Evolutionary conservation across 768 basidiomycete species (phyloP).

Genomic region (Rubroboletus satanas): DNA sequence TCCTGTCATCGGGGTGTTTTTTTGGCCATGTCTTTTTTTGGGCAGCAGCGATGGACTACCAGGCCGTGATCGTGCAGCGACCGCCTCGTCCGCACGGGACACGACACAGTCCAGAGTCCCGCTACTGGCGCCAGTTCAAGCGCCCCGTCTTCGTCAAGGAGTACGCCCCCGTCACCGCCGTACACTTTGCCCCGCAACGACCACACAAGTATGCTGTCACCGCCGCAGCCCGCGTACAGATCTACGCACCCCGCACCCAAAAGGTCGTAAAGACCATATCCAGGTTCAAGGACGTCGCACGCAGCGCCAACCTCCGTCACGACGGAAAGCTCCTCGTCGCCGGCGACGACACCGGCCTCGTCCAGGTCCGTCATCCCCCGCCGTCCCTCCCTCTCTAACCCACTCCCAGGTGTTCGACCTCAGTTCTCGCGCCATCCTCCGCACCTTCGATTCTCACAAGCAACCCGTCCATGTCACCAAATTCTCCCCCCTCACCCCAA

Average conservation of each 20-base stretch:
- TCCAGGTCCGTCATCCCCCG: conserved; percentile 47
- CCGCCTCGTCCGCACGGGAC: conserved; percentile 55
- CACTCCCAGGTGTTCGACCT: conserved; percentile 79
- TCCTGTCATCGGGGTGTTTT: background rate
- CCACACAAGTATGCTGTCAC: conserved; percentile 97
- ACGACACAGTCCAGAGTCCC: conserved; percentile 69
- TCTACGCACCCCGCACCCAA: conserved; percentile 95
- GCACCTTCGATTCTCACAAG: conserved; percentile 89
- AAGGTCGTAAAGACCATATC: conserved; percentile 95
- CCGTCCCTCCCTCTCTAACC: background rate
- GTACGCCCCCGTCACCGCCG: conserved; percentile 91
- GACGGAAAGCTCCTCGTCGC: conserved; percentile 96
- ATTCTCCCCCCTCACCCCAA: conserved; percentile 78
- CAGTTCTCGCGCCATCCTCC: conserved; percentile 87
- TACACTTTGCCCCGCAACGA: conserved; percentile 84
- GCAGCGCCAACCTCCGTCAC: conserved; percentile 80
- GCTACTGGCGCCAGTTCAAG: conserved; percentile 85
- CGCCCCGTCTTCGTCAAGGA: conserved; percentile 95
- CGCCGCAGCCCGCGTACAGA: conserved; percentile 87
- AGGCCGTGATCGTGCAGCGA: conserved; percentile 61
- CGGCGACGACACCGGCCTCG: conserved; percentile 88
- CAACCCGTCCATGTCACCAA: conserved; percentile 95
- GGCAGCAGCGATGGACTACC: conserved; percentile 62
- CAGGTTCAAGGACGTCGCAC: conserved; percentile 93
- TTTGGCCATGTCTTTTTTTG: background rate